These are phyloP conservation scores for Phytopythium helicoides DNA, from an alignment of 352 stramenopile genomes.

Conservation along the genomic window DNA sequence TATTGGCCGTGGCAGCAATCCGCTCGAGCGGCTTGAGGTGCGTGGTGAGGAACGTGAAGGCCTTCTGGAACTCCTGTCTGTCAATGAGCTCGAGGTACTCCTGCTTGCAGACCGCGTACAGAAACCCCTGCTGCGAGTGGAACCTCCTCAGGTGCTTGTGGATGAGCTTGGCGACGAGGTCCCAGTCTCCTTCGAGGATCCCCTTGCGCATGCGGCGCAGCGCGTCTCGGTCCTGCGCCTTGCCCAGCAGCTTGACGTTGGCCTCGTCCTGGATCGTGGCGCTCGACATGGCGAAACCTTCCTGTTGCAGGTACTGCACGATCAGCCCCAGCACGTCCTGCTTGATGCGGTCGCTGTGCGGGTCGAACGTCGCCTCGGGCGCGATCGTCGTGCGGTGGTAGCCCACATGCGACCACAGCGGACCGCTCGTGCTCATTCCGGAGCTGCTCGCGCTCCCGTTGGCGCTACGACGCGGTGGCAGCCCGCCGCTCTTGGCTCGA, in stretches of 20 bases:
- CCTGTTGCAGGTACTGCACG: constrained; percentile 82
- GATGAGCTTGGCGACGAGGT: constrained; percentile 79
- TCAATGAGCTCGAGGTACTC: constrained; percentile 89
- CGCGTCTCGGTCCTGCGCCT: constrained; percentile 68
- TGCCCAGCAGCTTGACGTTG: constrained; percentile 78
- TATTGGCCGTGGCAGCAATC: constrained; percentile 62
- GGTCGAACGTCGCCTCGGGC: constrained; percentile 79
- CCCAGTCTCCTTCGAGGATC: constrained; percentile 86
- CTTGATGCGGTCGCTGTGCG: constrained; percentile 69
- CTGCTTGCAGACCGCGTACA: constrained; percentile 88
- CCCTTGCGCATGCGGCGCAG: constrained; percentile 67
- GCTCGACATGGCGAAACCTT: constrained; percentile 78
- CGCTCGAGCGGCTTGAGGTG: constrained; percentile 88
- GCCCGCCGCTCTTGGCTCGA: neutral
- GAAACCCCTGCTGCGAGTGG: constrained; percentile 81
- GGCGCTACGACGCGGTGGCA: constrained; percentile 1
- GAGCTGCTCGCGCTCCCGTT: neutral
- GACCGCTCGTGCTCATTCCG: neutral
- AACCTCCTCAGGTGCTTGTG: constrained; percentile 83
- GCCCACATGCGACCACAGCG: constrained; percentile 72
- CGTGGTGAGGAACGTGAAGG: constrained; percentile 88
- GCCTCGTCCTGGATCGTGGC: constrained; percentile 87
- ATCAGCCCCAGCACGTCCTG: constrained; percentile 84
- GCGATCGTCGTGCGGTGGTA: constrained; percentile 84
- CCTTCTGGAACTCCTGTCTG: constrained; percentile 87